Conservation (phyloP, 2,329 filamentous ascomycete genomes). For the Diaporthe ampelina region DNA sequence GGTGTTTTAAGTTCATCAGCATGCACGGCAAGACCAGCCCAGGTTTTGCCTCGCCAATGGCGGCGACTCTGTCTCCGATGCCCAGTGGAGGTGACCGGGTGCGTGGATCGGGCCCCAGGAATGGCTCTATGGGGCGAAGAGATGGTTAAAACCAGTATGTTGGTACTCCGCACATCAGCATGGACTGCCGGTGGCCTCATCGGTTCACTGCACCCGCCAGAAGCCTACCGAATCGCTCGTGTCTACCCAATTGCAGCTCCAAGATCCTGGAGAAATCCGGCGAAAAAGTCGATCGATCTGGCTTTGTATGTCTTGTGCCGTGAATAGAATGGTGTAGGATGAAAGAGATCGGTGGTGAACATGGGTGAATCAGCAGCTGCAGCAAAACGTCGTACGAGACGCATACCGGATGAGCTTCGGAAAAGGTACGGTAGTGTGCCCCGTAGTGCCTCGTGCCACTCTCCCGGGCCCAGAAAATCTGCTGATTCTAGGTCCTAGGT, state of each 20-base stretch:
- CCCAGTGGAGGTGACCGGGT: neutral
- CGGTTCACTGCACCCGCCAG: slow-evolving; percentile 19
- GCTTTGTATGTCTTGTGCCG: slow-evolving; percentile 5
- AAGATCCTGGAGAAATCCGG: slow-evolving; percentile 1
- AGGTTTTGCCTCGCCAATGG: slow-evolving; percentile 17
- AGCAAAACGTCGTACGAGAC: slow-evolving; percentile 48
- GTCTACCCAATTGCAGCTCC: slow-evolving; percentile 5
- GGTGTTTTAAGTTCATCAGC: neutral
- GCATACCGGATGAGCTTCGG: slow-evolving; percentile 53
- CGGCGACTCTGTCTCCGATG: neutral
- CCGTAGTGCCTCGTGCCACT: slow-evolving; percentile 8
- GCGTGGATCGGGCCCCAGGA: neutral
- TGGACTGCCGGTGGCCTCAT: slow-evolving; percentile 13
- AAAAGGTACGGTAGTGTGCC: slow-evolving; percentile 43
- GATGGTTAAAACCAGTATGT: slow-evolving; percentile 30
- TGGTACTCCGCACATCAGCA: slow-evolving; percentile 22
- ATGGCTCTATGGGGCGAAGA: neutral
- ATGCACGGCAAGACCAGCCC: slow-evolving; percentile 1
- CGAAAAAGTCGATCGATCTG: slow-evolving; percentile 1
- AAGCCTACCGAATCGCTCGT: neutral
- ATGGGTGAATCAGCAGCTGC: slow-evolving; percentile 34
- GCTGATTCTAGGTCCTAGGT: slow-evolving; percentile 43
- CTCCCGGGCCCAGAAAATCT: slow-evolving; percentile 28
- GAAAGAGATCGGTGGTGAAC: slow-evolving; percentile 8
- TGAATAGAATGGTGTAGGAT: slow-evolving; percentile 13